Evolutionary conservation across 2,329 filamentous ascomycete genomes (phyloP).

Genomic region (Calycina herbarum): DNA sequence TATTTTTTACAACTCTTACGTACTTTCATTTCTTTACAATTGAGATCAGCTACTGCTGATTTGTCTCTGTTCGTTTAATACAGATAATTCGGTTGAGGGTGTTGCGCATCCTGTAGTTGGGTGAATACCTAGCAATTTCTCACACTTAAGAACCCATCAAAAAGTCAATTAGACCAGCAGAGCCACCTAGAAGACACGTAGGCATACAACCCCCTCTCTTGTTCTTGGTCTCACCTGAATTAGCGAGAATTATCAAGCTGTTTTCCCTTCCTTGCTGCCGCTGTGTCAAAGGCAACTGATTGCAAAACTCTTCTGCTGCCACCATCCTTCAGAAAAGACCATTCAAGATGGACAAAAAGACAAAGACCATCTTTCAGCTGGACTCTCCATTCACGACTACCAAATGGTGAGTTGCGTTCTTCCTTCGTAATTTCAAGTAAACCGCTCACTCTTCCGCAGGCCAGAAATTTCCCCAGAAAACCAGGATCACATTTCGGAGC

Average conservation of each 20-base stretch:
- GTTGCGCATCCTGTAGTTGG: no score
- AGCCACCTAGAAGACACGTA: neutral
- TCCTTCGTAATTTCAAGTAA: neutral
- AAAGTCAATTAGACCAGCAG: neutral
- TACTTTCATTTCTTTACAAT: no score
- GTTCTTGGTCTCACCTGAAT: neutral
- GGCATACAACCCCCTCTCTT: neutral
- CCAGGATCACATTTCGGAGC: slow-evolving; percentile 64
- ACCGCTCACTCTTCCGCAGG: slow-evolving; percentile 45
- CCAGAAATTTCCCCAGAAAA: slow-evolving; percentile 57
- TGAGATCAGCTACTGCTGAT: no score
- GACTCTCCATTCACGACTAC: slow-evolving; percentile 63
- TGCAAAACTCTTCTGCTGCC: no score
- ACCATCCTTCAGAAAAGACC: neutral
- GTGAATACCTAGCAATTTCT: neutral
- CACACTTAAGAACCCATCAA: neutral
- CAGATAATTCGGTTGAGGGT: no score
- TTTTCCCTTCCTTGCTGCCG: neutral
- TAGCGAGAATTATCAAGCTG: neutral
- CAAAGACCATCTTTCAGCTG: slow-evolving; percentile 61
- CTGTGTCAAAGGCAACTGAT: no score
- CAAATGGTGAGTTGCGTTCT: slow-evolving; percentile 51
- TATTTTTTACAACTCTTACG: no score
- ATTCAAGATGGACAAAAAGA: slow-evolving; percentile 50
- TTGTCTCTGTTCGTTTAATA: no score